Evolutionary conservation across 2,329 filamentous ascomycete genomes (phyloP).

Genomic region (Paramyrothecium sp.): DNA sequence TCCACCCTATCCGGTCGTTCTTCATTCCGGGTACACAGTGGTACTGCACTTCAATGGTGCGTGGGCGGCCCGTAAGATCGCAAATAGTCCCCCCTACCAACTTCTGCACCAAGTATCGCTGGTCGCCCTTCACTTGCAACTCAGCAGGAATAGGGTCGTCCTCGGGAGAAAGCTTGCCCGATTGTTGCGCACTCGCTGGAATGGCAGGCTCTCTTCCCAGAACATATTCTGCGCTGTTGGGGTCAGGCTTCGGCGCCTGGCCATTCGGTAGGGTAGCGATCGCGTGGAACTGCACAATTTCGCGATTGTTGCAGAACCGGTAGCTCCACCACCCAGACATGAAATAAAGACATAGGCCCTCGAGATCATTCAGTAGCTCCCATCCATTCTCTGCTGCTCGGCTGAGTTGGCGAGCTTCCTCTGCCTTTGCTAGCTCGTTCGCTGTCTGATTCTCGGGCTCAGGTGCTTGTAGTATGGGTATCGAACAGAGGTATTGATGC

Average conservation of each 20-base stretch:
- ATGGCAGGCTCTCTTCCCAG: constrained; percentile 57
- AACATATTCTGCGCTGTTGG: constrained; percentile 71
- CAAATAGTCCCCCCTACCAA: constrained; percentile 78
- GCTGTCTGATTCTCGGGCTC: constrained; percentile 61
- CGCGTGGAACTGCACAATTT: constrained; percentile 89
- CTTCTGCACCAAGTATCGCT: constrained; percentile 81
- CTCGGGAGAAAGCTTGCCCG: constrained; percentile 18
- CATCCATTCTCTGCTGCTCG: constrained; percentile 76
- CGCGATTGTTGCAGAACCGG: constrained; percentile 85
- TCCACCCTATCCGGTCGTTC: constrained; percentile 79
- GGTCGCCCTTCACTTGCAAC: constrained; percentile 78
- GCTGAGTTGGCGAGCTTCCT: constrained; percentile 77
- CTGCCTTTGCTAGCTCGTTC: constrained; percentile 65
- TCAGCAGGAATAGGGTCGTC: constrained; percentile 49
- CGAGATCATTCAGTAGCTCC: constrained; percentile 75
- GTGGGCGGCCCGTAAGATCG: constrained; percentile 78
- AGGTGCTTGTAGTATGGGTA: constrained; percentile 66
- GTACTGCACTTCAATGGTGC: constrained; percentile 81
- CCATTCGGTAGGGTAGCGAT: constrained; percentile 65
- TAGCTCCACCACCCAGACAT: constrained; percentile 95
- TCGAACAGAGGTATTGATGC: constrained; percentile 78
- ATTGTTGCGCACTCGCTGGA: constrained; percentile 24
- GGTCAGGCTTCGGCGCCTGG: constrained; percentile 75
- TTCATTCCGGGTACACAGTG: constrained; percentile 74
- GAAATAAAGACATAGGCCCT: constrained; percentile 80